Evolutionary conservation across 768 basidiomycete genomes (phyloP), one percentile per base, ranked within the genome.

Genomic region (Albatrellus ellisii): DNA sequence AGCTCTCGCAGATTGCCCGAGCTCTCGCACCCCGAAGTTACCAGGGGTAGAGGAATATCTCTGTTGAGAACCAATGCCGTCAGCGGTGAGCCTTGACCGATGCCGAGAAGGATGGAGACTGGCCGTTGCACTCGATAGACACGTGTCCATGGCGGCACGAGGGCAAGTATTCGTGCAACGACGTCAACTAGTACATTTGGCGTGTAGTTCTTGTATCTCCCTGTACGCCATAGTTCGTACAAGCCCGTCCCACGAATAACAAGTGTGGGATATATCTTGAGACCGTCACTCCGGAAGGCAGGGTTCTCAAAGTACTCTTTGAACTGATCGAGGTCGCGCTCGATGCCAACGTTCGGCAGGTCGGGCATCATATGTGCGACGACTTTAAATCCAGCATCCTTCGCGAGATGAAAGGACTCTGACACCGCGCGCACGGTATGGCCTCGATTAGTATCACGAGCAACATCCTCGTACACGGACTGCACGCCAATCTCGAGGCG

Each of bases 361-460:
- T 99, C 94, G 11, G 92, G 91, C 92, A 99, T 99, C 95, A 98
- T 98, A 58, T 99, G 95, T 15, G 92, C 92, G 22, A 99, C 95
- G 42, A 99, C 92, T 62, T 99, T 99, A 79, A 95, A 99, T 4
- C 95, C 95, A 1, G 94, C 95, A 54, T 99, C 94, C 59, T 99
- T 99, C 15, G 91, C 82, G 53, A 99, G 77, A 55, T 98, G 94
- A 63, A 99, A 99, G 10, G 84, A 87, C 59, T 99, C 94, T 36
- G 87, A 80, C 41, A 97, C 94, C 7, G 94, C 89, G 41, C 89
- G 89, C 38, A 99, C 95, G 20, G 95, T 99, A 61, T 99, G 95
- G 1, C 95, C 95, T 42, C 95, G 84, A 59, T 99, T 99, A 15
- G 95, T 97, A 59, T 99, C 95, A 40, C 95, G 78, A 11, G 95